These are phyloP conservation scores for Flaveria trinervia DNA, from an alignment of 129 eudicot genomes.

Conservation along the genomic window DNA sequence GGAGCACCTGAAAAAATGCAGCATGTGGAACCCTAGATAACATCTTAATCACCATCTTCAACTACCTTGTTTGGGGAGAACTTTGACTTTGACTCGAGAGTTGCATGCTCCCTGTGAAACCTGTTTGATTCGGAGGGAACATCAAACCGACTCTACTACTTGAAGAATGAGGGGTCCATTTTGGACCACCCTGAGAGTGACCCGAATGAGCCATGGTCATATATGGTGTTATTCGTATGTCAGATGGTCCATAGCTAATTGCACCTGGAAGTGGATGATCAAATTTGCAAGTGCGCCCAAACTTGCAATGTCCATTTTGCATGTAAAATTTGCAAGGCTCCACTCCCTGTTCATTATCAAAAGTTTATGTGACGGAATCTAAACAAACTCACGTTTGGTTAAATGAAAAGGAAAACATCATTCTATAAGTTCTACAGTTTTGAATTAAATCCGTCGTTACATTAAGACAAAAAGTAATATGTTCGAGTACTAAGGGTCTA, in stretches of 20 bases:
- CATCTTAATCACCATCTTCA: slow-evolving; percentile 19
- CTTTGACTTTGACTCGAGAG: slow-evolving; percentile 41
- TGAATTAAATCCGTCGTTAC: too few relatives aligned
- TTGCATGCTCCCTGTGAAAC: slow-evolving; percentile 14
- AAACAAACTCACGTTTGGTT: background rate
- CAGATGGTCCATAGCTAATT: slow-evolving; percentile 52
- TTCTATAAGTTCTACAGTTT: background rate
- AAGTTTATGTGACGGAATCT: background rate
- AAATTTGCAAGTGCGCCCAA: slow-evolving; percentile 77
- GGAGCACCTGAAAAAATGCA: slow-evolving; percentile 21
- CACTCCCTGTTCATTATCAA: slow-evolving; percentile 60
- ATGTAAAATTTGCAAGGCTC: slow-evolving; percentile 80
- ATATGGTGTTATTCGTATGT: slow-evolving; percentile 43
- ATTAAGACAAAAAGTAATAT: too few relatives aligned
- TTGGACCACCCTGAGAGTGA: slow-evolving; percentile 47
- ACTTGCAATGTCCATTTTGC: slow-evolving; percentile 83
- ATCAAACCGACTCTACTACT: slow-evolving; percentile 37
- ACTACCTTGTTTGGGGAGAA: slow-evolving; percentile 41
- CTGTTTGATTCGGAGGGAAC: slow-evolving; percentile 40
- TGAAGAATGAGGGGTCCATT: slow-evolving; percentile 25
- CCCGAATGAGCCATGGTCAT: slow-evolving; percentile 40
- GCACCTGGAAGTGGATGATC: slow-evolving; percentile 70
- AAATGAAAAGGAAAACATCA: too few relatives aligned
- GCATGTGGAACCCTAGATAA: slow-evolving; percentile 18
- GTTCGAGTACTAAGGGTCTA: too few relatives aligned